Evolutionary conservation across 495 filamentous ascomycete genomes (phyloP), one percentile per base, ranked within the genome.

Genomic region (Beverwykella pulmonaria): DNA sequence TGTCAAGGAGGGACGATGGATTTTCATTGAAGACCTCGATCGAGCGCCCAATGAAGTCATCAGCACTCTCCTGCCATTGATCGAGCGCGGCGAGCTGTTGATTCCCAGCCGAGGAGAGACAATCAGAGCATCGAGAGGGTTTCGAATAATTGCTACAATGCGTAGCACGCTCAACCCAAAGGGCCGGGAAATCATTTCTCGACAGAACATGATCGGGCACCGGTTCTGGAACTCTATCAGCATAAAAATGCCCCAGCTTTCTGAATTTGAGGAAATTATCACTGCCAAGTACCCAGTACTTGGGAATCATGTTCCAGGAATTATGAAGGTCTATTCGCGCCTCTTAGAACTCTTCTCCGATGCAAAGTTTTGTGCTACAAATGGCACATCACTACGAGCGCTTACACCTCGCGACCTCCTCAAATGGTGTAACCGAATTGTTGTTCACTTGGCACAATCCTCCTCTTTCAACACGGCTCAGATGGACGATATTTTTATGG

Each of bases 41-140:
- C 89, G 93, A 55, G 95, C 94, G 19, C 93, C 95, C n/a, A 92
- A 89, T 60, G 94, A 97, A 74, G 89, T 97, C 52, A 89, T 98
- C 74, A 92, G 92, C 73, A 90, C 90, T 2, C 83, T 99, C 39
- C 80, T 97, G 29, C 93, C 95, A 1, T 82, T 99, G 1, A 91
- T 98, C 65, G 93, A 98, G 73, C 83, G 89, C 47, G 84, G 91
- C 1, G 91, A 97, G 75, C 82, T 99, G 17, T 81, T 92, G 3
- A 90, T 98, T 41, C 90, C 93, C 0, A 92, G 88, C 59, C 86
- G 92, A 34, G 92, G 91, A 29, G 91, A 98, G 79, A 88, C 82
- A 17, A 87, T 97, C 23, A 86, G 87, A 73, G 93, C 93, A 59
- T 83, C 90, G 0, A 82, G 84, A 32, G 92, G 91, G 0, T 99